Percentiles rank a stretch among this genome's conserved stretches.
Conservation (phyloP, 2,329 filamentous ascomycete species). For the Fusarium goolgardi region DNA sequence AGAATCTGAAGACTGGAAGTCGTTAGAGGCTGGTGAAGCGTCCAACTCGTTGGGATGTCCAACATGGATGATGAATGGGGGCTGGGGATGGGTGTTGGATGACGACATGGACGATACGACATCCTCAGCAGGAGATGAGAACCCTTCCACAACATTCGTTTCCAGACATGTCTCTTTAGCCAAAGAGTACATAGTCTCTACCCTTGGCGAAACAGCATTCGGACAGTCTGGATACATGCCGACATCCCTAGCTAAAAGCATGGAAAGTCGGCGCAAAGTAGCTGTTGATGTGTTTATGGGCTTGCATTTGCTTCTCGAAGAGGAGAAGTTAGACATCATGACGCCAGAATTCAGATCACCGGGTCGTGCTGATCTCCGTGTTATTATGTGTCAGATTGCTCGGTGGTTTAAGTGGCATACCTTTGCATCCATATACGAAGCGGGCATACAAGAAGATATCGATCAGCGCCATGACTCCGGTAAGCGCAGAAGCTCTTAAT, state of each 20-base stretch:
- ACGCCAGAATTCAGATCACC: conserved; percentile 58
- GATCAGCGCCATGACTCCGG: conserved; percentile 55
- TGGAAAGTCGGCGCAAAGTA: conserved; percentile 68
- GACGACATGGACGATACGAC: conserved; percentile 56
- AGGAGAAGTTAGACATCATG: conserved; percentile 81
- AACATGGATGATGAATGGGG: conserved; percentile 68
- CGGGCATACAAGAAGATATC: conserved; percentile 64
- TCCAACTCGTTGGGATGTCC: conserved; percentile 63
- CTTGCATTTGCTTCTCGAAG: conserved; percentile 88
- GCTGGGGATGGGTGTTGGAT: conserved; percentile 79
- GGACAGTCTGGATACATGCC: conserved; percentile 72
- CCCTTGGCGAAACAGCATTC: conserved; percentile 66
- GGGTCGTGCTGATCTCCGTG: conserved; percentile 67
- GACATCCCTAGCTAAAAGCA: conserved; percentile 64
- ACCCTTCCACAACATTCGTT: conserved; percentile 56
- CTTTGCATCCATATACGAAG: conserved; percentile 62
- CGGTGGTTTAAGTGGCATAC: conserved; percentile 80
- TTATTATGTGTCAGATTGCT: conserved; percentile 82
- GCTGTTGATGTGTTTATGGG: conserved; percentile 77
- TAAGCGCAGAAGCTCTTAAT: conserved; percentile 40
- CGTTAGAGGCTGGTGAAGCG: conserved; percentile 60
- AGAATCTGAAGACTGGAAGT: conserved; percentile 60
- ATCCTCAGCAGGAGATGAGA: conserved; percentile 44
- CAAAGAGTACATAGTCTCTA: conserved; percentile 72
- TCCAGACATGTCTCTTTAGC: conserved; percentile 67